A percentile compares a stretch with the other conserved stretches of the same genome.
Conservation (phyloP, 768 basidiomycete genomes). For the Mycena floridula region DNA sequence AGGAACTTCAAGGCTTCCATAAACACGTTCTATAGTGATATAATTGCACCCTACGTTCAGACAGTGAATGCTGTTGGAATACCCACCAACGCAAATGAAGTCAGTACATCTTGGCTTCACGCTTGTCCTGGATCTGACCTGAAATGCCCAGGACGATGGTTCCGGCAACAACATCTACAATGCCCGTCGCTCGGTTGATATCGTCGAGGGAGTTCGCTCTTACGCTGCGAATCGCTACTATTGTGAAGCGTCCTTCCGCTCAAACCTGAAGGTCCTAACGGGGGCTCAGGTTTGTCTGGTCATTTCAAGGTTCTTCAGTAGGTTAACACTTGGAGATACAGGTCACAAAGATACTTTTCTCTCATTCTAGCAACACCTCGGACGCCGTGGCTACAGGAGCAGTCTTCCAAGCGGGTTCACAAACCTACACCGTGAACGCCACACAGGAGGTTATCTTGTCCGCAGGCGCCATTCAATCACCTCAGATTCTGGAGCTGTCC, state of each 20-base stretch:
- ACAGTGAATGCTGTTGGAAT: background rate
- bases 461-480: conserved; percentile 40
- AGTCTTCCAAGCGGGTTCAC: conserved; percentile 32
- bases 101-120: background rate
- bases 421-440: conserved; percentile 34
- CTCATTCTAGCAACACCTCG: conserved; percentile 22
- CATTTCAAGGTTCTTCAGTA: background rate
- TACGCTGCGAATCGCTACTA: conserved; percentile 3
- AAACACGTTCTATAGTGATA: background rate
- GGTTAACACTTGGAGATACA: background rate
- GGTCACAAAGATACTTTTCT: conserved; percentile 36
- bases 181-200: background rate
- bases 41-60: background rate
- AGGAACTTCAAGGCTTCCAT: background rate
- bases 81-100: conserved; percentile 1
- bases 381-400: conserved; percentile 34
- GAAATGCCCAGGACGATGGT: background rate
- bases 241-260: background rate
- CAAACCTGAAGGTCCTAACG: conserved; percentile 19
- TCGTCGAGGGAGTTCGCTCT: conserved; percentile 1
- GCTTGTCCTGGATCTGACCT: background rate
- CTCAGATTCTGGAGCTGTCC: conserved; percentile 45
- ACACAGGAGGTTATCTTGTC: conserved; percentile 47
- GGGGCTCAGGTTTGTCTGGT: conserved; percentile 24
- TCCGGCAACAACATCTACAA: background rate